Base-by-base conservation (phyloP, 371 early-diverging fungal genomes). In the Actinomortierella ambigua region DNA sequence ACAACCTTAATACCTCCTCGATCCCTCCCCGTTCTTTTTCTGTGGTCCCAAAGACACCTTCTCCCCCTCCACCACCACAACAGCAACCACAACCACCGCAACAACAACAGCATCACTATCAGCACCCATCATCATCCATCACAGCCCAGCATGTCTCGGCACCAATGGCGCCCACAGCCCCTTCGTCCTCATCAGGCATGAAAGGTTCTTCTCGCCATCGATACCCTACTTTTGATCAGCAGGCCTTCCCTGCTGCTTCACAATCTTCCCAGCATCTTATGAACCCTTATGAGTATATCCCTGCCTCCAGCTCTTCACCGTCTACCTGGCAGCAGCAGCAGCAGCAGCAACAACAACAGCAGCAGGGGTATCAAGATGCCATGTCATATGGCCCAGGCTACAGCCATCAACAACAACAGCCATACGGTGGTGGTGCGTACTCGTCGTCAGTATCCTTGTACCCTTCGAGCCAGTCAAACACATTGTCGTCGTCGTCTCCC, bases 341-440 rank as follows among this genome's bases (percentile, higher is more conserved):
- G 8, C 29, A 47, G 22, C 55, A 44, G 29, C 20, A 39, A 6
- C 1, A 15, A 15, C 23, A 50, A 4, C 65, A 65, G 18, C 34
- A 50, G 18, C 47, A 59, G 24, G 26, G 50, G 29, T 60, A 57
- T 24, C 60, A 69, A 0, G 56, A 63, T 20, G 3, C 15, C 20
- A 11, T 3, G 2, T n/a, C 17, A 8, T 6, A 34, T 8, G 6
- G 17, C 9, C 44, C 44, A 44, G 44, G 44, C n/a, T 44, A 52
- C 51, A 48, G 42, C n/a, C 23, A 59, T 20, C 22, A 50, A 42
- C 66, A 50, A 13, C 59, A 22, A 50, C 55, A 60, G n/a, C 40
- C 18, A 44, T 47, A 57, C 26, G 52, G 54, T 14, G 57, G 64
- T 41, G 53, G 57, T 17, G 51, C 51, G 40, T 40, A 49, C 41